A percentile compares a stretch with the other conserved stretches of the same genome.
Conservation (phyloP, 2,329 filamentous ascomycete genomes). For the Neofusicoccum ribis region DNA sequence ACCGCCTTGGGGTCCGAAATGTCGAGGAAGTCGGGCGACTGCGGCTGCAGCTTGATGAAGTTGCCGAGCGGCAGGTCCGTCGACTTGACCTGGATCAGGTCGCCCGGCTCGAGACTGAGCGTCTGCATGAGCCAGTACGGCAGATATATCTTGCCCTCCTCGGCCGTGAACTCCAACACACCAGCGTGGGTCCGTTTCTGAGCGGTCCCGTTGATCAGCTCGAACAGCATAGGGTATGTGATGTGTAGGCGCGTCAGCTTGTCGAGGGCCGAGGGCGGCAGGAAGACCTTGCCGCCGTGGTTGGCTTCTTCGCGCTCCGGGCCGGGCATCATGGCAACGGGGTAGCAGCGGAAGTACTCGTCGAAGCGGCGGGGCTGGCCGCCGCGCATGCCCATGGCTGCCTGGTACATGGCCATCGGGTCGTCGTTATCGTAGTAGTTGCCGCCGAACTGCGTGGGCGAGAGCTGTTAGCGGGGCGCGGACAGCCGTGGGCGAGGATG, state of each 20-base stretch:
- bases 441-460: constrained; percentile 38
- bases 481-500: constrained; percentile 22
- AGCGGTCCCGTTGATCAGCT: constrained; percentile 80
- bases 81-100: constrained; percentile 92
- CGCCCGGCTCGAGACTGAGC: constrained; percentile 82
- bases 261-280: constrained; percentile 93
- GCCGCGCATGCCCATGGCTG: constrained; percentile 53
- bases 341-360: constrained; percentile 98
- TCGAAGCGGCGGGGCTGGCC: constrained; percentile 76
- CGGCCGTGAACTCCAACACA: constrained; percentile 95
- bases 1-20: constrained; percentile 98
- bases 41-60: constrained; percentile 95
- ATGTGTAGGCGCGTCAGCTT: constrained; percentile 96
- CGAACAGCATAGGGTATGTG: constrained; percentile 95
- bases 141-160: constrained; percentile 94
- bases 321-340: constrained; percentile 89
- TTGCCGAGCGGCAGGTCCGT: constrained; percentile 87
- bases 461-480: constrained; percentile 24
- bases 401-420: constrained; percentile 55
- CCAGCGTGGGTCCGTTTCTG: constrained; percentile 80
- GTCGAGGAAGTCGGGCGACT: constrained; percentile 89
- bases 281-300: constrained; percentile 95
- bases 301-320: constrained; percentile 87
- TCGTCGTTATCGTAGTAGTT: constrained; percentile 56
- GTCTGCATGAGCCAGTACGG: constrained; percentile 98